Percentiles rank a stretch among this genome's conserved stretches.
These are phyloP conservation scores for Epichloe gansuensis DNA, from an alignment of 2,329 filamentous ascomycete genomes.

Conservation along the genomic window DNA sequence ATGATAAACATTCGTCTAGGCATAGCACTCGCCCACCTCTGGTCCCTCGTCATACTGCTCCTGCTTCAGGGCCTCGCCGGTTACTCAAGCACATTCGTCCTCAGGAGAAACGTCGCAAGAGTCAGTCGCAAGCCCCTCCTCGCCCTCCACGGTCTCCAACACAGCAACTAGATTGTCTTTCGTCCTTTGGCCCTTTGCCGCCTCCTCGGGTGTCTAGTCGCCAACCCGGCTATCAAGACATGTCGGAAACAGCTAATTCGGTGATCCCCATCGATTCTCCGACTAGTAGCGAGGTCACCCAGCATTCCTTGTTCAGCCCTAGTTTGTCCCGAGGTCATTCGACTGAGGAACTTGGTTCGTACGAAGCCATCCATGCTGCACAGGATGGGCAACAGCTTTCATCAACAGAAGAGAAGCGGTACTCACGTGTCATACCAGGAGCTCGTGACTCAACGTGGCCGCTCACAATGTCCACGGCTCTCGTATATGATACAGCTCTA, in stretches of 20 bases:
- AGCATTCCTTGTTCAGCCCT: slow-evolving; percentile 30
- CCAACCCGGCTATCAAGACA: slow-evolving; percentile 32
- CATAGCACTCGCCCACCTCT: slow-evolving; percentile 8
- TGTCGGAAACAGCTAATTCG: slow-evolving; percentile 23
- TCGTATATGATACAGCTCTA: slow-evolving; percentile 31
- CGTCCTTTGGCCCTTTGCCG: slow-evolving; percentile 28
- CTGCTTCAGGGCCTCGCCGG: slow-evolving; percentile 18
- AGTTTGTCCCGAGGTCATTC: slow-evolving; percentile 11
- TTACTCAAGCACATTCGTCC: slow-evolving; percentile 33
- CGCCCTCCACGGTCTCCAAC: slow-evolving; percentile 32
- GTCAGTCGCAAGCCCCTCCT: slow-evolving; percentile 36
- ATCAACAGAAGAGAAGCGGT: slow-evolving; percentile 10
- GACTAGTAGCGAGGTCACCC: slow-evolving; percentile 33
- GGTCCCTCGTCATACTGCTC: slow-evolving; percentile 11
- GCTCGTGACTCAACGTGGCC: slow-evolving; percentile 32
- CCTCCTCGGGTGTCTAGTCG: slow-evolving; percentile 46
- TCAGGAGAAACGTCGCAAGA: slow-evolving; percentile 35
- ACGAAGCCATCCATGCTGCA: background rate
- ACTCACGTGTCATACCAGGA: slow-evolving; percentile 30
- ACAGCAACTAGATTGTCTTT: slow-evolving; percentile 19
- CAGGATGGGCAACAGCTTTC: background rate
- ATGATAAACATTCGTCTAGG: background rate
- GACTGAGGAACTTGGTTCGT: background rate
- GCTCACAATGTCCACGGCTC: slow-evolving; percentile 14
- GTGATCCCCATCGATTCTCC: slow-evolving; percentile 29